A percentile compares a stretch with the other conserved stretches of the same genome.
phyloP scores from a whole-genome alignment of 2,329 filamentous ascomycete species.

The Plectosphaerella cucumerina region DNA sequence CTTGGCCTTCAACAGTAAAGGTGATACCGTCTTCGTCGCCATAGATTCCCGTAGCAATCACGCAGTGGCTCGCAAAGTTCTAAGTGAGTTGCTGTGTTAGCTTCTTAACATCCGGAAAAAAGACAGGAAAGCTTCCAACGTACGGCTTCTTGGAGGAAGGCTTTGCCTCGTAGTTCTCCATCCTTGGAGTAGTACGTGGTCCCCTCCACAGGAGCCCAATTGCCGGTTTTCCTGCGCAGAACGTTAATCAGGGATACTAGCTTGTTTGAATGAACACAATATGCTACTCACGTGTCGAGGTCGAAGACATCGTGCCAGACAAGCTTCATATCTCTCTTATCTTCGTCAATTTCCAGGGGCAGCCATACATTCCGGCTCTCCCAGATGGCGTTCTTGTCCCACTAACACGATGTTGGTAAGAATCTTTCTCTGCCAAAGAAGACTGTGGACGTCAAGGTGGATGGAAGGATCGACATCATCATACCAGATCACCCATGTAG shows the following conservation, averaged over 20 bases:
- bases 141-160: slow-evolving; percentile 44
- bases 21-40: slow-evolving; percentile 46
- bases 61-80: slow-evolving; percentile 37
- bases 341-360: slow-evolving; percentile 45
- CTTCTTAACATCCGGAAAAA: slow-evolving; percentile 14
- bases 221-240: slow-evolving; percentile 34
- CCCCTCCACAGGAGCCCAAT: slow-evolving; percentile 39
- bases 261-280: too few relatives aligned
- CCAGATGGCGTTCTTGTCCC: slow-evolving; percentile 47
- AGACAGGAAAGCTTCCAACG: slow-evolving; percentile 1
- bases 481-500: slow-evolving; percentile 37
- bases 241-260: too few relatives aligned
- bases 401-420: slow-evolving; percentile 17
- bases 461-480: too few relatives aligned
- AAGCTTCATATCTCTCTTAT: slow-evolving; percentile 38
- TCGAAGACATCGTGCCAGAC: slow-evolving; percentile 51
- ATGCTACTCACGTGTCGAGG: slow-evolving; percentile 41
- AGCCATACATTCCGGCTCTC: slow-evolving; percentile 52
- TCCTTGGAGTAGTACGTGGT: slow-evolving; percentile 39
- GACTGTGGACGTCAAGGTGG: too few relatives aligned
- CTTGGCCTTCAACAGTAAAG: slow-evolving; percentile 40
- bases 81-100: slow-evolving; percentile 6
- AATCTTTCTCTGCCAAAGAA: neutral
- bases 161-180: slow-evolving; percentile 35
- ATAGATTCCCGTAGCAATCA: slow-evolving; percentile 44